Evolutionary conservation across 2,329 filamentous ascomycete genomes (phyloP), one percentile per base, ranked within the genome.

Genomic region (Aspergillus uvarum): DNA sequence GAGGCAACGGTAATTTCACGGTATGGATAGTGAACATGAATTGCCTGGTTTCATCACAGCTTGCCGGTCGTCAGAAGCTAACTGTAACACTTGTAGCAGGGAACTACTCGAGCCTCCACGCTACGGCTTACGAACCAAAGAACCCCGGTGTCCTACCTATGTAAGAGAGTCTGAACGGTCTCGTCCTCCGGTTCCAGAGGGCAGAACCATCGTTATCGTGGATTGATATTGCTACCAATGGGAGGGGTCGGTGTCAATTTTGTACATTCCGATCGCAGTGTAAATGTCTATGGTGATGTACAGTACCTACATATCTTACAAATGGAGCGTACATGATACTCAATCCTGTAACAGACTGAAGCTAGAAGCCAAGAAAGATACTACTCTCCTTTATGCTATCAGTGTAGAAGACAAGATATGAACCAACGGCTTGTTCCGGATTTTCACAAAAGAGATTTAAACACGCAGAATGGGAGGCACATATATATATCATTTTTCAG

Each of bases 121-220:
- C 42, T 63, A 64, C 8, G 56, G 49, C 10, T 64, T 62, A 12
- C 60, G 61, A 24, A 59, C 62, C 51, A 58, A 58, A n/a, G 67
- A 71, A 54, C 68, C 66, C 32, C 65, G 59, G 29, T 61, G 63
- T 49, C 66, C 70, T 26, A 61, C 67, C 22, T 69, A 72, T 44
- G 63, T 68, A 22, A 65, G 67, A 57, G 59, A 65, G 38, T 62
- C 65, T 21, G 67, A 70, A 50, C 66, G 61, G 14, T 59, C 64
- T 38, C 62, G 58, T 21, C 60, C 67, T 59, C 31, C 65, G 47
- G 51, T 69, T 21, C 58, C 65, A 14, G 67, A 68, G 24, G 66
- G 65, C 50, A 63, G 68, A 53, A 60, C 60, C 22, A 47, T 72
- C 47, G 59, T 74, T 8, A 68, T 72, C 61, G 66, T 73, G 54